Evolutionary conservation across 139 green algal genomes (phyloP), one percentile per base, ranked within the genome.

Genomic region (Auxenochlorella pyrenoidosa): DNA sequence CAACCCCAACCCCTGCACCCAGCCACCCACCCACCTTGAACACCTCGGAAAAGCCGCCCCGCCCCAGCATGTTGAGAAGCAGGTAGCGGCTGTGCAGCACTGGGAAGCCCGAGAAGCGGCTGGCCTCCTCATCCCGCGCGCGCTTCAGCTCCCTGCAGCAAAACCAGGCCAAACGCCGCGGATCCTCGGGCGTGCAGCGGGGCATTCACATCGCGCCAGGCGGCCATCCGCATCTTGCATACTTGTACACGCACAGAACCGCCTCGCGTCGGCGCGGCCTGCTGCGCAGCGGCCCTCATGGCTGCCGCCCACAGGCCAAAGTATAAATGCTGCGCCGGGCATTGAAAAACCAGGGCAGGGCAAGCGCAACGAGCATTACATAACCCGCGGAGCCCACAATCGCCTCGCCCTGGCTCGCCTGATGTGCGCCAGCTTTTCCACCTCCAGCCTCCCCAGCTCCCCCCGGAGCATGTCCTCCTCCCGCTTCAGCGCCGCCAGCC

Each of bases 41-140:
- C 18, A 99, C 97, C 90, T 99, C 97, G 30, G 89, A 95, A 87
- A 99, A 99, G 51, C 97, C 97, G 15, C 97, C 97, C 89, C 97
- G 96, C 38, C 97, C 97, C 47, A 99, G 93, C 88, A 99, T 87
- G 47, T 93, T 91, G 75, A 95, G 85, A 83, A 99, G 93, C 36
- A 96, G 89, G 88, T 98, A 99, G 63, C 96, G 94, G 30, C 91
- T 47, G 59, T 94, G 65, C 84, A 99, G 85, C 54, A 96, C 66
- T 28, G 87, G 87, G 41, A 89, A 87, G 58, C 84, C 30, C n/a
- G 73, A 82, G 88, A 98, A 98, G 54, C 95, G 94, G 32, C 83
- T 94, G 40, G 36, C 88, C 40, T 98, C 95, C 92, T 98, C 95
- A 75, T 98, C 95, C 32, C 90, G 82, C 79, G 95, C 47, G 5